Evolutionary conservation across 2,329 filamentous ascomycete species (phyloP).

Genomic region (Dryadomyces quercivorus): DNA sequence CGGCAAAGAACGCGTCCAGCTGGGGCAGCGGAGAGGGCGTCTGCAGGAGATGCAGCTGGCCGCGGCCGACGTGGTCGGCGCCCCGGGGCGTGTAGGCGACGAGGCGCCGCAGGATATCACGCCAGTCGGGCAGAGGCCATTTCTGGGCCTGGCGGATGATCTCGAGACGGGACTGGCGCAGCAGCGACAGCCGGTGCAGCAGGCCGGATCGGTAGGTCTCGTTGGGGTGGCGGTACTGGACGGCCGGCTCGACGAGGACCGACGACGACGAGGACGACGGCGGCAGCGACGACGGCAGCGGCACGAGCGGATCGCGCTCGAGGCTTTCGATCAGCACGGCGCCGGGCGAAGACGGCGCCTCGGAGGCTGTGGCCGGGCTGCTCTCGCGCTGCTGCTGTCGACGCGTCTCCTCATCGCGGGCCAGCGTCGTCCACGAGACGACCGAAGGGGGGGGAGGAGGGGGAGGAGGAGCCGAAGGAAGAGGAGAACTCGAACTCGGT

Average conservation of each 20-base stretch:
- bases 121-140: slow-evolving; percentile 25
- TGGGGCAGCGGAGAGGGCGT: not conserved
- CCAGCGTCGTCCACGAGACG: slow-evolving; percentile 4
- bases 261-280: slow-evolving; percentile 9
- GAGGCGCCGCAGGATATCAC: slow-evolving; percentile 24
- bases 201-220: slow-evolving; percentile 14
- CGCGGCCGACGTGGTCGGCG: not conserved
- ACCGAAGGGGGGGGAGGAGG: too few species aligned
- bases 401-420: slow-evolving; percentile 1
- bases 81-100: slow-evolving; percentile 21
- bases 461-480: not conserved
- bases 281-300: slow-evolving; percentile 1
- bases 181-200: slow-evolving; percentile 15
- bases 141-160: slow-evolving; percentile 19
- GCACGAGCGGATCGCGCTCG: slow-evolving; percentile 12
- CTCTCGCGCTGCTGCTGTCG: not conserved
- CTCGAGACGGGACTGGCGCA: slow-evolving; percentile 25
- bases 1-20: not conserved
- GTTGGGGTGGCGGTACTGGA: slow-evolving; percentile 11
- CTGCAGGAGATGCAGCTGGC: too few species aligned
- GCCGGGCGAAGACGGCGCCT: slow-evolving; percentile 2
- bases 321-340: slow-evolving; percentile 14
- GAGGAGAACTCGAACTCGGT: too few species aligned
- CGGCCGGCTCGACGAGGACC: slow-evolving; percentile 17
- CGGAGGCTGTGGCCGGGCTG: not conserved